phyloP scores from a whole-genome alignment of 768 basidiomycete genomes.

The Macrolepiota dolichaula region DNA sequence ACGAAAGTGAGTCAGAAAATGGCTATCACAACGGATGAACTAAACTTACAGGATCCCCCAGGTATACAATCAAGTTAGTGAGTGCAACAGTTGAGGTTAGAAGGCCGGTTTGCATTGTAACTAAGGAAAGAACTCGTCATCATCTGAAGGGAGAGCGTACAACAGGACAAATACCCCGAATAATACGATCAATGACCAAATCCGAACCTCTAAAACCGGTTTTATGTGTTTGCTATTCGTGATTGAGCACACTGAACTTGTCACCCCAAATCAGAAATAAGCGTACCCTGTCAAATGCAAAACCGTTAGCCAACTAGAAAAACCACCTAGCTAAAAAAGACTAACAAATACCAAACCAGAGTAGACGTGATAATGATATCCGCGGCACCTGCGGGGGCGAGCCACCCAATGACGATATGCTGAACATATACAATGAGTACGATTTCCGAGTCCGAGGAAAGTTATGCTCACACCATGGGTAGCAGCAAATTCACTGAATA shows the following conservation, averaged over 20 bases:
- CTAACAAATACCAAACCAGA: slow-evolving; percentile 41
- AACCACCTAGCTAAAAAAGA: neutral
- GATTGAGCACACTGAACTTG: neutral
- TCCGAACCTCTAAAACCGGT: slow-evolving; percentile 40
- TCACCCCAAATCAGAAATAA: neutral
- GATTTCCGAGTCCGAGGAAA: neutral
- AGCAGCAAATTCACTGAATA: slow-evolving; percentile 26
- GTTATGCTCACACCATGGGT: neutral
- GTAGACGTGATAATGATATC: slow-evolving; percentile 40
- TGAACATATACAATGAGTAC: neutral
- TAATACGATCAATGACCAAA: slow-evolving; percentile 38
- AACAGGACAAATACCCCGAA: slow-evolving; percentile 24
- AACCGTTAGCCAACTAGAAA: neutral
- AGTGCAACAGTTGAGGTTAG: slow-evolving; percentile 30
- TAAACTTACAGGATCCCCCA: slow-evolving; percentile 21
- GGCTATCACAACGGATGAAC: neutral
- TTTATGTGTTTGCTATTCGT: slow-evolving; percentile 31
- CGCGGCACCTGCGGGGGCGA: slow-evolving; percentile 34
- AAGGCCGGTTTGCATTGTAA: slow-evolving; percentile 34
- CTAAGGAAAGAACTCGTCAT: slow-evolving; percentile 14
- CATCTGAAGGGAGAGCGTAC: neutral
- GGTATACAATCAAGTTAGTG: slow-evolving; percentile 28
- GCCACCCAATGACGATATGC: slow-evolving; percentile 33
- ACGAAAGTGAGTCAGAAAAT: neutral
- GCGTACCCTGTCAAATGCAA: neutral